Conservation (phyloP, 768 basidiomycete species). For the Russula sp. region DNA sequence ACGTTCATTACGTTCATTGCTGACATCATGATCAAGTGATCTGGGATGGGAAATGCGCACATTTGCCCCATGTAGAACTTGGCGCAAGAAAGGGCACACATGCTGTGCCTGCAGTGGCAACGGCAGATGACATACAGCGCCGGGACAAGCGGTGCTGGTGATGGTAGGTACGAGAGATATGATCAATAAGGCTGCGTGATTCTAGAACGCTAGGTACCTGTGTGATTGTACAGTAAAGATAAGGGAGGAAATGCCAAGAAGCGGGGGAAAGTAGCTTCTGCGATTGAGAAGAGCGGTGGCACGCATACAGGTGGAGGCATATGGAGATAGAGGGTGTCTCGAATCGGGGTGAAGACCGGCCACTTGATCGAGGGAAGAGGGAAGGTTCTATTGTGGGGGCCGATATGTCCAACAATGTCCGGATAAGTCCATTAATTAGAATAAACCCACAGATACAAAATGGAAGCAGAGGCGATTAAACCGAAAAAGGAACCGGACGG, state of each 20-base stretch:
- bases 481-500: slow-evolving; percentile 14
- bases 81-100: too few species aligned
- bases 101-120: slow-evolving; percentile 1
- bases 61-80: neutral
- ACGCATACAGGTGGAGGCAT: slow-evolving; percentile 2
- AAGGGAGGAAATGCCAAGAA: neutral
- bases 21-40: slow-evolving; percentile 2
- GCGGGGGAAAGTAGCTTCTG: neutral
- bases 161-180: slow-evolving; percentile 1
- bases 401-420: neutral
- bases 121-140: slow-evolving; percentile 10
- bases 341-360: slow-evolving; percentile 6
- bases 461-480: slow-evolving; percentile 15
- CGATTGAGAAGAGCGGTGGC: too few species aligned
- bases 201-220: neutral
- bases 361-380: slow-evolving; percentile 18
- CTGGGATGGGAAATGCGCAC: neutral
- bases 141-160: slow-evolving; percentile 3
- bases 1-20: neutral
- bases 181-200: neutral
- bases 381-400: slow-evolving; percentile 7
- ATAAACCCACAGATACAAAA: slow-evolving; percentile 6
- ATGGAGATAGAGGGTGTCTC: neutral
- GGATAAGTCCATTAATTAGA: neutral
- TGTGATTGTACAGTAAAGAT: neutral